phyloP scores from a whole-genome alignment of 1,284 basidiomycete genomes.

The Ganoderma multipileum region DNA sequence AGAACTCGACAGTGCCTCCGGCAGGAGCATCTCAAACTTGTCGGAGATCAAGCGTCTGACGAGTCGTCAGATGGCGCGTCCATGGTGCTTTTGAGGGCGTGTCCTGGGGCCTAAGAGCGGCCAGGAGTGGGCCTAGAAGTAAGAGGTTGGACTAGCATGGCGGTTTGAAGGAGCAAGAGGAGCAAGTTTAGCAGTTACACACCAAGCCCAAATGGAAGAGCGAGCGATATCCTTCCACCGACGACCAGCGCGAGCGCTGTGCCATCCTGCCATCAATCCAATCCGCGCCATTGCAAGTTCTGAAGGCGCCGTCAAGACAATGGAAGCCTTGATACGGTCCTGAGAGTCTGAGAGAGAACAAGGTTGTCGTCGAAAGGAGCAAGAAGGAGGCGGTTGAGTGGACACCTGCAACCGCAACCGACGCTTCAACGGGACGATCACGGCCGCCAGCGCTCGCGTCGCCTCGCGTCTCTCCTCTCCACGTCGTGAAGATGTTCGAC shows the following conservation, averaged over 20 bases:
- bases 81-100: neutral
- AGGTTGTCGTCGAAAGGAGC: neutral
- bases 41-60: neutral
- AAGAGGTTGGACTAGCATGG: neutral
- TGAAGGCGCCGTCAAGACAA: neutral
- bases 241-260: no score
- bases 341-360: neutral
- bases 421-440: neutral
- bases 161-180: neutral
- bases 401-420: slow-evolving; percentile 1
- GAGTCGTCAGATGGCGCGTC: neutral
- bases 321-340: neutral
- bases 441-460: neutral
- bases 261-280: no score
- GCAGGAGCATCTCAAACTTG: no score
- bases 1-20: no score
- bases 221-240: no score
- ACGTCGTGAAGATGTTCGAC: neutral
- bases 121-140: neutral
- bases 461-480: neutral
- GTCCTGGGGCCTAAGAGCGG: no score
- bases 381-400: neutral
- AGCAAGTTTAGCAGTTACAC: neutral
- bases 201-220: neutral
- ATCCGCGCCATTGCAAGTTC: neutral